Evolutionary conservation across 2,329 filamentous ascomycete species (phyloP), one percentile per base, ranked within the genome.

Genomic region (Verticillium alfalfae): DNA sequence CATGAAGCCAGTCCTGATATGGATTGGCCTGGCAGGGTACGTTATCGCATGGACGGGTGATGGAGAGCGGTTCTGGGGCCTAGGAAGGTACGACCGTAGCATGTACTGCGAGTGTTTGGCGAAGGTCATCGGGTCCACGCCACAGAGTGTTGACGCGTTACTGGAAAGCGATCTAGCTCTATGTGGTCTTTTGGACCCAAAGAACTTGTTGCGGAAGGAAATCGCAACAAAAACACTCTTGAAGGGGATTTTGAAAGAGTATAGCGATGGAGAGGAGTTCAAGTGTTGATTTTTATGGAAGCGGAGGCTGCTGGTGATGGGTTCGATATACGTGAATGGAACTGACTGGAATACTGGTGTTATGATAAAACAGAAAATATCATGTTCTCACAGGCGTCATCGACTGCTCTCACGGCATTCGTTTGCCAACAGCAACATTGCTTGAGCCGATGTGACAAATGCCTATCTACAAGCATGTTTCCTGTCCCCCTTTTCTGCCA

Each of bases 11-110:
- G 62, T 72, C 8, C 54, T 72, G 34, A 60, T 73, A 9, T 73
- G 70, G 69, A 59, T 68, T 2, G 69, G 69, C 54, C 63, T 74
- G 2, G 59, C 74, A 1, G 71, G 69, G n/a, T 67, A 70, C 60
- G 38, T 66, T 1, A 59, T 71, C 9, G 70, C 72, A 12, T 66
- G 65, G 52, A 58, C 67, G 3, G 58, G 57, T 31, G 68, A 67
- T 16, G 56, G 15, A 34, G 59, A 63, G 9, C 18, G 59, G 13
- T 39, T 56, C n/a, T 57, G 56, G 9, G 45, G 37, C 10, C 31
- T 56, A 12, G 37, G 41, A 18, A 39, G 60, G 13, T 71, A 71
- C 62, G 66, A 70, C 45, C 67, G 70, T 1, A 58, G 56, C n/a
- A 63, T 69, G 5, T 74, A 69, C 52, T 63, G 65, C 13, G 66